Conservation (phyloP, 768 basidiomycete species). For the Termitomyces sp. region DNA sequence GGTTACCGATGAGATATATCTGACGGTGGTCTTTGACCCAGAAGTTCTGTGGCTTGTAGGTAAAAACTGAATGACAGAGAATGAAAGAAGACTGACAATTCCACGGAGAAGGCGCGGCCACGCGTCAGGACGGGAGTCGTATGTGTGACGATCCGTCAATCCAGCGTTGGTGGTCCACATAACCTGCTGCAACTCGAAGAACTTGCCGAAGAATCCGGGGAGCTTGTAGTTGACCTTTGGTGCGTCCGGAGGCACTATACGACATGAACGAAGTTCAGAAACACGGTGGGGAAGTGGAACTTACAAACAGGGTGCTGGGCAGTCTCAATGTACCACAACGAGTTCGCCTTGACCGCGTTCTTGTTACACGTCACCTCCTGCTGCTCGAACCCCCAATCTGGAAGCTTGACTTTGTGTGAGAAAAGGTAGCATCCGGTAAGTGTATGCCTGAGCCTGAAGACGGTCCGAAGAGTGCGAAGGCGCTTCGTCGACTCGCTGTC, state of each 20-base stretch:
- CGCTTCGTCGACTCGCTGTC: constrained; percentile 69
- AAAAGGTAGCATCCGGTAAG: constrained; percentile 95
- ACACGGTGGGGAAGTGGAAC: not conserved
- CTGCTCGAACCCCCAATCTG: constrained; percentile 97
- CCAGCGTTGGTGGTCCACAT: constrained; percentile 99
- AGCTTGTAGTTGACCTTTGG: constrained; percentile 84
- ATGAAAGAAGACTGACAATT: constrained; percentile 60
- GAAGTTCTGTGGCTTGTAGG: constrained; percentile 64
- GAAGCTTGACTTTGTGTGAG: constrained; percentile 96
- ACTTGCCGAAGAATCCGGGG: constrained; percentile 90
- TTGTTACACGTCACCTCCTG: constrained; percentile 99
- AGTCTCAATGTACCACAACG: constrained; percentile 93
- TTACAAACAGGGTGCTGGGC: constrained; percentile 71
- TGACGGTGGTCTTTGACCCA: constrained; percentile 98
- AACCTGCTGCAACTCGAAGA: constrained; percentile 86
- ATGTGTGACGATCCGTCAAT: constrained; percentile 90
- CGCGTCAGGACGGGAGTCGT: constrained; percentile 86
- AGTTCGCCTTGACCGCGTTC: constrained; percentile 87
- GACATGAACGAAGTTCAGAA: not conserved
- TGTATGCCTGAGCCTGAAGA: constrained; percentile 79
- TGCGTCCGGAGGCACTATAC: constrained; percentile 64
- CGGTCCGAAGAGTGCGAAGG: constrained; percentile 74
- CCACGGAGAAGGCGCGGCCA: constrained; percentile 94
- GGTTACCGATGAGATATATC: constrained; percentile 94
- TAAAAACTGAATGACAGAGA: not conserved